Conservation (phyloP, 2,329 filamentous ascomycete genomes). For the Aspergillus floridensis region DNA sequence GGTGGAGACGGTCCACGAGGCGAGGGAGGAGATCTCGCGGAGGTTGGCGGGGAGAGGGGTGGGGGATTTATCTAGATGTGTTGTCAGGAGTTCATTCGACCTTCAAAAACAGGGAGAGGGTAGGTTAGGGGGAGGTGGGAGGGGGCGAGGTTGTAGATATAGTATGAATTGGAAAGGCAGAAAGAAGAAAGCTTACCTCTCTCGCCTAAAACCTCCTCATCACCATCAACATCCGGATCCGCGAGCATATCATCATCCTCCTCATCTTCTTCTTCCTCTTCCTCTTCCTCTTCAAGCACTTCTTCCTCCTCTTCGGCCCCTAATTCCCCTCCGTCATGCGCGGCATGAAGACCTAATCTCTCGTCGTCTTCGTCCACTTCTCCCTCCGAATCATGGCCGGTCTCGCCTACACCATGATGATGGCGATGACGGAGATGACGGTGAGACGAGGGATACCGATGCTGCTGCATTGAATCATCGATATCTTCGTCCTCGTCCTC, state of each 20-base stretch:
- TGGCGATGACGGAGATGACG: neutral
- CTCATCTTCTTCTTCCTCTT: conserved; percentile 25
- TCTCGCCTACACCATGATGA: neutral
- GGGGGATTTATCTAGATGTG: conserved; percentile 31
- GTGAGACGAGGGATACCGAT: neutral
- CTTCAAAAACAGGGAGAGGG: neutral
- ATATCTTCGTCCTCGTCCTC: neutral
- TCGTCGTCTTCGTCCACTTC: neutral
- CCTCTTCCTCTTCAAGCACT: conserved; percentile 21
- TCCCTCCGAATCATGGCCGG: neutral
- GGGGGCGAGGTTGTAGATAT: neutral
- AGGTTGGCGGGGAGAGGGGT: conserved; percentile 45
- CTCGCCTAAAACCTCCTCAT: conserved; percentile 37
- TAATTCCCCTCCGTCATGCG: neutral
- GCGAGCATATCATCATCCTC: conserved; percentile 16
- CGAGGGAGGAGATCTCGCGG: conserved; percentile 63
- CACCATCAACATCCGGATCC: conserved; percentile 2
- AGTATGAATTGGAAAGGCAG: too few species aligned
- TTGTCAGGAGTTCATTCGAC: neutral
- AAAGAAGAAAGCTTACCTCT: conserved; percentile 22
- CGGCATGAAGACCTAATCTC: neutral
- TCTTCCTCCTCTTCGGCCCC: conserved; percentile 20
- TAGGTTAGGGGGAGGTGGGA: neutral
- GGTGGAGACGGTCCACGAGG: conserved; percentile 64
- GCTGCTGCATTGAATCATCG: neutral